Evolutionary conservation across 345 rosid genomes (phyloP).

Genomic region (Euphorbia lathyris): DNA sequence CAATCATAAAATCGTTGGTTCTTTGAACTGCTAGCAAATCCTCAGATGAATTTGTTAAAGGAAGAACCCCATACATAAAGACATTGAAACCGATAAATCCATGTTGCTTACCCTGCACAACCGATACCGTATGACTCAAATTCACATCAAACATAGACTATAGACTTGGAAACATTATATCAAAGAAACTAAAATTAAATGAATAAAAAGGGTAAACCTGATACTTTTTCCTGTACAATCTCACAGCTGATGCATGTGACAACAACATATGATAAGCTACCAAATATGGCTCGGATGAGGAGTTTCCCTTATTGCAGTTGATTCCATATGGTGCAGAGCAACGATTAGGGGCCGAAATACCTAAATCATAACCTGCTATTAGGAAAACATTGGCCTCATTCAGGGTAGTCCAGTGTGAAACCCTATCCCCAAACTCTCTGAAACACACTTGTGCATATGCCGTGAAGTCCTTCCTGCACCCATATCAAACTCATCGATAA

Average conservation of each 20-base stretch:
- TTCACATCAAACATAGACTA: not conserved
- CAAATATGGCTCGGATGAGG: constrained; percentile 62
- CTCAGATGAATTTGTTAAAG: constrained; percentile 35
- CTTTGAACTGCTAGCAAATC: constrained; percentile 39
- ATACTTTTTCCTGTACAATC: constrained; percentile 49
- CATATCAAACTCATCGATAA: not conserved
- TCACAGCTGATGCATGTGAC: constrained; percentile 69
- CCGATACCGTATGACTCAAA: not conserved
- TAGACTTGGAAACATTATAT: not conserved
- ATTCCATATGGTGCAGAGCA: constrained; percentile 36
- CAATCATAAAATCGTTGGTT: constrained; percentile 34
- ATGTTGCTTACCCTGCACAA: constrained; percentile 35
- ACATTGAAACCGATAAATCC: constrained; percentile 39
- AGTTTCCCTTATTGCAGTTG: constrained; percentile 48
- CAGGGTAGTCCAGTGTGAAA: constrained; percentile 59
- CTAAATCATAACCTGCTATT: constrained; percentile 29
- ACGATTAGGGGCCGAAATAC: constrained; percentile 32
- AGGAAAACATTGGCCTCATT: constrained; percentile 57
- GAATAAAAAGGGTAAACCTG: constrained; percentile 34
- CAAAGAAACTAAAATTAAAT: not conserved
- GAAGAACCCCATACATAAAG: constrained; percentile 16
- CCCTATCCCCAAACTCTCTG: constrained; percentile 66
- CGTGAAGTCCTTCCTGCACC: constrained; percentile 73
- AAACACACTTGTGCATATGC: constrained; percentile 72
- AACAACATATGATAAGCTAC: constrained; percentile 58